Base-by-base conservation (phyloP, 768 basidiomycete genomes). In the Pisolithus sp. region DNA sequence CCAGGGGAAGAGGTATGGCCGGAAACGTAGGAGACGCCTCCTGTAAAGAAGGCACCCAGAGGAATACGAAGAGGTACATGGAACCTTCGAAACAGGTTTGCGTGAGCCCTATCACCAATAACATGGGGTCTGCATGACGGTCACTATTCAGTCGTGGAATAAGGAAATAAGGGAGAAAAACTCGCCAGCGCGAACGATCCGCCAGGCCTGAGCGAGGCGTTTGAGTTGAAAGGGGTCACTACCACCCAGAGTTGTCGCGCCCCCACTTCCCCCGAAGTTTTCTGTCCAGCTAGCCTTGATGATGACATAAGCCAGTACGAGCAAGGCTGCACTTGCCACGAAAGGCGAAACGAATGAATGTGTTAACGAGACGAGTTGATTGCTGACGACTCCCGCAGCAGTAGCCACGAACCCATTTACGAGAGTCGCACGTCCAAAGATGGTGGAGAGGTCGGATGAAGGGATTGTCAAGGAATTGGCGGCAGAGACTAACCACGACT, bases 11-110 rank as follows among this genome's bases (percentile, higher is more conserved):
- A 17, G 69, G 53, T 6, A 60, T 57, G 10, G 67, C 54, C 9
- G 71, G 60, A 53, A 60, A 67, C 17, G 63, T 62, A 12, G 56
- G 41, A n/a, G 81, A 74, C 20, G 70, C 70, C 61, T 87, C 83
- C 67, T 89, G 85, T 15, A 89, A 70, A 2, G 81, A 76, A 1
- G 88, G 86, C 0, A 89, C 87, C 87, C 87, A 89, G 55, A 85
- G 72, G 71, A 88, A 89, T 56, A 89, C 87, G 67, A 89, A 89
- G 54, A 89, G 77, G 67, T 89, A 89, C 86, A 89, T 87, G 5
- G 84, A 86, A 2, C 87, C 88, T 62, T 89, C 86, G 62, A 89
- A 89, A 66, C 83, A 86, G 1, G 87, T 89, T 66, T 89, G 86
- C 0, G 82, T 82, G 49, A 89, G 67, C 30, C 86, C 85, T 20